Evolutionary conservation across 371 early-diverging fungal species (phyloP).

Genomic region (Batrachochytrium dendrobatidis): DNA sequence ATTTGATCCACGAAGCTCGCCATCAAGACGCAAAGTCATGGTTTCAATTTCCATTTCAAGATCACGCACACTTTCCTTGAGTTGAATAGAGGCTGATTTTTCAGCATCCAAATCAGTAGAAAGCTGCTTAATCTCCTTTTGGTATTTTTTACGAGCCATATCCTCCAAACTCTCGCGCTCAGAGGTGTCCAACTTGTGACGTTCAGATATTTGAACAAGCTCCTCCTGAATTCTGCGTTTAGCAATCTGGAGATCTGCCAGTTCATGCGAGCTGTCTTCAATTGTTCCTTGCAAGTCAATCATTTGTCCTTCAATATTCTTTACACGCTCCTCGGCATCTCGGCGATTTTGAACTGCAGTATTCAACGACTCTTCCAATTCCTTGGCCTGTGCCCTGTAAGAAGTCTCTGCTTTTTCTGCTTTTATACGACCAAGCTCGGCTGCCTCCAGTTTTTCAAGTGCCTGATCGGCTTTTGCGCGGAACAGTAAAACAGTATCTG

Average conservation of each 20-base stretch:
- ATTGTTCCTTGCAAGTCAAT: constrained; percentile 58
- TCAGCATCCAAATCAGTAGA: constrained; percentile 67
- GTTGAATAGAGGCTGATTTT: constrained; percentile 47
- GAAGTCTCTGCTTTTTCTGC: constrained; percentile 56
- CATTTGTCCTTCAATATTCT: constrained; percentile 52
- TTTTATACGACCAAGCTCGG: constrained; percentile 53
- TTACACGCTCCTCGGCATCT: constrained; percentile 51
- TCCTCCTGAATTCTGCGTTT: constrained; percentile 70
- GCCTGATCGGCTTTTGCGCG: constrained; percentile 49
- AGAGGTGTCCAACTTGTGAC: constrained; percentile 60
- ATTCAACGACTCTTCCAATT: constrained; percentile 53
- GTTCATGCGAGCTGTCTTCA: constrained; percentile 59
- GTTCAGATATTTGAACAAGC: constrained; percentile 53
- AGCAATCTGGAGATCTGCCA: constrained; percentile 55
- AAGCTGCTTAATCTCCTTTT: constrained; percentile 66
- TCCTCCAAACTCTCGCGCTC: constrained; percentile 61
- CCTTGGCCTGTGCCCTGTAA: constrained; percentile 44
- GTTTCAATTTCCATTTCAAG: constrained; percentile 50
- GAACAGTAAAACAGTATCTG: constrained; percentile 49
- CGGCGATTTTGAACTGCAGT: constrained; percentile 50
- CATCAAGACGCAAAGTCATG: constrained; percentile 42
- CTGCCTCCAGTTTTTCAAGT: constrained; percentile 47
- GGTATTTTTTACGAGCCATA: constrained; percentile 54
- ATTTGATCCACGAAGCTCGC: constrained; percentile 42
- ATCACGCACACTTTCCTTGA: constrained; percentile 56